Base-by-base conservation (phyloP, 2,329 filamentous ascomycete genomes). In the Fusarium aywerte region DNA sequence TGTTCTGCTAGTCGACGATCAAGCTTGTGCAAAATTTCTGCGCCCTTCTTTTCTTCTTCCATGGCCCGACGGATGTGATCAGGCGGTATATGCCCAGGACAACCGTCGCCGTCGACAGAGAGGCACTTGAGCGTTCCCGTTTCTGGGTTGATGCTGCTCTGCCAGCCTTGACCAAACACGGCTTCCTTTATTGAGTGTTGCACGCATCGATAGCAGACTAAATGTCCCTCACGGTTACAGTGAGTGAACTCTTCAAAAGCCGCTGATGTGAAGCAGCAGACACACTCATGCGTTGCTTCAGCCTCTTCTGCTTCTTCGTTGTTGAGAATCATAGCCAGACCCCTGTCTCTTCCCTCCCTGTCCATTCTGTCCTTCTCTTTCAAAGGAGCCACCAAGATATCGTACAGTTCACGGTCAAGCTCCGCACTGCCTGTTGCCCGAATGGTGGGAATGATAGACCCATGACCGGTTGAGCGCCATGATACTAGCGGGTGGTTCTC, bases 101-200 rank as follows among this genome's bases (percentile, higher is more conserved):
- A 98, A n/a, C 87, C 88, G 42, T 84, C 80, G 1, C 86, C 82
- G 49, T 90, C 85, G 0, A 92, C 89, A 2, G 94, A 92, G n/a
- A 97, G 85, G 75, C 96, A 98, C 62, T 87, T 88, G 53, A 98
- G 83, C 0, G 92, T 93, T 35, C 91, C 91, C 35, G 84, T 87
- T 59, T 89, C 84, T 27, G 87, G 79, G 74, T 96, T 86, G 70
- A 97, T 90, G 72, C 88, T 96, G 60, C 91, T 89, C 48, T 88
- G 87, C 92, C 95, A 97, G 51, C 92, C 92, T 77, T 98, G 96
- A 0, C 96, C 96, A 75, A 97, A 98, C 0, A 98, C 82, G 3
- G 94, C 93, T 76, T 98, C 95, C 48, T 90, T 91, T 60, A 95
- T 85, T 12, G 93, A 90, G 67, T 91, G 88, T 66, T 90, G 90